phyloP scores from a whole-genome alignment of 306 rosid genomes.

The Casuarina cunninghamiana region DNA sequence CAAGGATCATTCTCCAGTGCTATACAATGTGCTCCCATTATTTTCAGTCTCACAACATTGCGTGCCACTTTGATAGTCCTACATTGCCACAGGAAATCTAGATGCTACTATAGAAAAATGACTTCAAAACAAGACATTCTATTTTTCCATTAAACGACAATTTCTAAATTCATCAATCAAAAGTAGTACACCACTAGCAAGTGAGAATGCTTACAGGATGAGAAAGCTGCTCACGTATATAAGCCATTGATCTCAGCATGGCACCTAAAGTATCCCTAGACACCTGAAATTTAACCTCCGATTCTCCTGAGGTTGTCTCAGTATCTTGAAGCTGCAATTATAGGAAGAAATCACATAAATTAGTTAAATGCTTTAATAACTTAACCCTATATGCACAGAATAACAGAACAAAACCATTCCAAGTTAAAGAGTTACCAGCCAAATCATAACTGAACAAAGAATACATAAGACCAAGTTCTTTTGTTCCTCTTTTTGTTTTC shows the following conservation, averaged over 20 bases:
- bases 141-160: neutral
- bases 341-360: slow-evolving; percentile 18
- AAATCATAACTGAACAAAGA: slow-evolving; percentile 3
- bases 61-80: too few relatives aligned
- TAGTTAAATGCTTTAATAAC: neutral
- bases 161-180: neutral
- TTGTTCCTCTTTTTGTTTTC: neutral
- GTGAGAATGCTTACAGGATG: slow-evolving; percentile 56
- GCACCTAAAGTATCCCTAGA: slow-evolving; percentile 91
- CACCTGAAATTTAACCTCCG: slow-evolving; percentile 94
- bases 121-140: neutral
- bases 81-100: neutral
- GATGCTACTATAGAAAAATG: neutral
- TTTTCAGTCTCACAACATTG: too few relatives aligned
- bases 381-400: neutral
- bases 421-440: neutral
- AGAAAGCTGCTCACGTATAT: slow-evolving; percentile 95
- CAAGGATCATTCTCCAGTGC: too few relatives aligned
- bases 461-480: neutral
- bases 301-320: slow-evolving; percentile 77
- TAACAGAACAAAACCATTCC: neutral
- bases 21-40: too few relatives aligned
- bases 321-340: slow-evolving; percentile 75
- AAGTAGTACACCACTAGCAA: neutral
- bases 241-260: slow-evolving; percentile 93